Evolutionary conservation across 257 asterid species (phyloP).

Genomic region (Nicotiana attenuata): DNA sequence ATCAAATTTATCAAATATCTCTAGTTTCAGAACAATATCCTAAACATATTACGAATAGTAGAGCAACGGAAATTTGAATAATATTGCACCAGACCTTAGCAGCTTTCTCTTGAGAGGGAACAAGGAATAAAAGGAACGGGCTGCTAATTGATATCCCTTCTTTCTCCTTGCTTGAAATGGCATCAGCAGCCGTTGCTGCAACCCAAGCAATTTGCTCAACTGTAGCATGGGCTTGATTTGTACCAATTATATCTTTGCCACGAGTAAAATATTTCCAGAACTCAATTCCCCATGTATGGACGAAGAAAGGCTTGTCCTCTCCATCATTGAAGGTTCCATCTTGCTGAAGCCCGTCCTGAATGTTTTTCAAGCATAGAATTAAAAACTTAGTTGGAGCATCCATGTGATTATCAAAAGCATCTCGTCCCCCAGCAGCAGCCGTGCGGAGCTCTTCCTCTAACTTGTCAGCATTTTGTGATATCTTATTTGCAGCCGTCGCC

Average conservation of each 20-base stretch:
- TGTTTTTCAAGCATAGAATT: slow-evolving; percentile 55
- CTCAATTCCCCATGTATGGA: slow-evolving; percentile 66
- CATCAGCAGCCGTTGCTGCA: slow-evolving; percentile 75
- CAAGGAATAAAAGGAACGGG: slow-evolving; percentile 73
- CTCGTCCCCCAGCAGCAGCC: slow-evolving; percentile 18
- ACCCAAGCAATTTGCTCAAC: slow-evolving; percentile 83
- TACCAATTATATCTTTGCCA: slow-evolving; percentile 68
- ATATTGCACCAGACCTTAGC: slow-evolving; percentile 43
- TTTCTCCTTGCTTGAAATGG: slow-evolving; percentile 67
- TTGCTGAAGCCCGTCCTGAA: slow-evolving; percentile 41
- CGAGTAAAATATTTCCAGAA: slow-evolving; percentile 62
- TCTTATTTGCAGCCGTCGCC: slow-evolving; percentile 16
- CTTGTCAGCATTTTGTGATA: slow-evolving; percentile 22
- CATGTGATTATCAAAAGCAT: slow-evolving; percentile 16
- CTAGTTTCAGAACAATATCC: neutral
- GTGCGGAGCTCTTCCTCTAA: slow-evolving; percentile 21
- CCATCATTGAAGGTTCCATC: slow-evolving; percentile 28
- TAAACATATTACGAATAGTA: neutral
- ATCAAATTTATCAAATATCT: neutral
- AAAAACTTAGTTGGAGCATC: slow-evolving; percentile 67
- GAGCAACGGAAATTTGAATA: neutral
- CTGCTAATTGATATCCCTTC: slow-evolving; percentile 49
- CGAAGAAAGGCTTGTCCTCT: slow-evolving; percentile 42
- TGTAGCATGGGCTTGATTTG: slow-evolving; percentile 38
- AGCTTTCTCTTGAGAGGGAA: slow-evolving; percentile 81